Evolutionary conservation across 352 stramenopile species (phyloP).

Genomic region (Phytophthora uliginosa): DNA sequence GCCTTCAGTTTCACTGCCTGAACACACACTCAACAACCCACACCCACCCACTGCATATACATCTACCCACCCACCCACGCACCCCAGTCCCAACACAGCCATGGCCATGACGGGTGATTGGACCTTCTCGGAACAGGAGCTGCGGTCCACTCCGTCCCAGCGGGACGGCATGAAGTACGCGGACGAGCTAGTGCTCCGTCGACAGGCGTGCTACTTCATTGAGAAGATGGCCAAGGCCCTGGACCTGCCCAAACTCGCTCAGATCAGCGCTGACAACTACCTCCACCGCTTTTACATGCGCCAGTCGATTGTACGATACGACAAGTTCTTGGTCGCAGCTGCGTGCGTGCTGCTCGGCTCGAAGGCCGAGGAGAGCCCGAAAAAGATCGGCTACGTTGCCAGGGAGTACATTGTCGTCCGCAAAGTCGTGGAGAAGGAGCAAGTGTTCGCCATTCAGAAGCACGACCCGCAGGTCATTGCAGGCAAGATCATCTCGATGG

Average conservation of each 20-base stretch:
- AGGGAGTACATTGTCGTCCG: constrained; percentile 79
- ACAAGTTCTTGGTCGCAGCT: constrained; percentile 87
- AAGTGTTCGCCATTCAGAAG: constrained; percentile 84
- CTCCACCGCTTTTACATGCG: constrained; percentile 92
- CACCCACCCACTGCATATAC: constrained; percentile 5
- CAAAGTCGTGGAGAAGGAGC: constrained; percentile 78
- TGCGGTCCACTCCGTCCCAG: constrained; percentile 72
- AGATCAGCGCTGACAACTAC: constrained; percentile 88
- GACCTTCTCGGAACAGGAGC: constrained; percentile 83
- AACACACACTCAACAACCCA: constrained; percentile 4
- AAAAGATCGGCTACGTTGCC: constrained; percentile 83
- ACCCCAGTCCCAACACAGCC: constrained; percentile 5
- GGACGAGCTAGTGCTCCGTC: constrained; percentile 77
- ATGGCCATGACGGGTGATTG: constrained; percentile 64
- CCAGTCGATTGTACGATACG: constrained; percentile 86
- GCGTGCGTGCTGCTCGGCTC: constrained; percentile 86
- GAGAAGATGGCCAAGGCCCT: constrained; percentile 87
- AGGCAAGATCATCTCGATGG: constrained; percentile 87
- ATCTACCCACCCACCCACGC: constrained; percentile 5
- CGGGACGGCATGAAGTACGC: constrained; percentile 81
- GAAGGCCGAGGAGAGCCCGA: constrained; percentile 87
- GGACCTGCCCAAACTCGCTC: constrained; percentile 83
- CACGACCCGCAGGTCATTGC: constrained; percentile 75
- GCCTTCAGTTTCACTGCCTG: constrained; percentile 20
- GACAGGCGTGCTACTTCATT: constrained; percentile 86